Base-by-base conservation (phyloP, 139 green algal genomes). In the Chlorella sp. region DNA sequence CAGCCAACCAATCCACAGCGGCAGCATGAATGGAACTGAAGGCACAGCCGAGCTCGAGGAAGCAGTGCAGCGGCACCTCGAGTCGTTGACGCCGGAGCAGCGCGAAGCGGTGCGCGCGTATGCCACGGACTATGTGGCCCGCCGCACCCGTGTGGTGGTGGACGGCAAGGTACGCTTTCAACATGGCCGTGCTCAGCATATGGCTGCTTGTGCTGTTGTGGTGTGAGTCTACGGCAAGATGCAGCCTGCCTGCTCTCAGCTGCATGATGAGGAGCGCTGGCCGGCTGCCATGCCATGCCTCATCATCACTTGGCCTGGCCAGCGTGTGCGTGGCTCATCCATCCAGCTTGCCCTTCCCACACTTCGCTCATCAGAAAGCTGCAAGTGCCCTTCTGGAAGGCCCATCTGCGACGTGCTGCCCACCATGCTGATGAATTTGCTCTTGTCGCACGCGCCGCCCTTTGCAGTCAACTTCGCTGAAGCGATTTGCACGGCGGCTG, bases 21-120 rank as follows among this genome's bases (percentile, higher is more conserved):
- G 36, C 34, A 75, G 38, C 38, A 39, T 25, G 30, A 74, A 17
- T 21, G 25, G 36, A 6, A 38, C n/a, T 4, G 17, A 32, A 32
- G 23, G 36, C 36, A 6, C 36, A 75, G 36, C 69, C 36, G 51
- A 60, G 15, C 2, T 25, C 3, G 69, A 75, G 56, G 56, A 34
- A 6, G 1, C 69, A 34, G 36, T 69, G 32, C 55, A 65, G 56
- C 32, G 32, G 23, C 38, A 55, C 1, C 26, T 75, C 3, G 36
- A 26, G 15, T 44, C 69, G 25, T 20, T 82, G 60, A 82, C 57
- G 15, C 76, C 76, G 15, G 57, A 82, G 60, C 57, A 82, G 60
- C 76, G 60, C 1, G 15, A 60, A 9, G 25, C 34, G 36, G 2
- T 82, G 76, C 76, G 28, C 0, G n/a, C 63, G 0, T 23, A 63